phyloP scores from a whole-genome alignment of 768 basidiomycete species.

The Suillus ampliporus region DNA sequence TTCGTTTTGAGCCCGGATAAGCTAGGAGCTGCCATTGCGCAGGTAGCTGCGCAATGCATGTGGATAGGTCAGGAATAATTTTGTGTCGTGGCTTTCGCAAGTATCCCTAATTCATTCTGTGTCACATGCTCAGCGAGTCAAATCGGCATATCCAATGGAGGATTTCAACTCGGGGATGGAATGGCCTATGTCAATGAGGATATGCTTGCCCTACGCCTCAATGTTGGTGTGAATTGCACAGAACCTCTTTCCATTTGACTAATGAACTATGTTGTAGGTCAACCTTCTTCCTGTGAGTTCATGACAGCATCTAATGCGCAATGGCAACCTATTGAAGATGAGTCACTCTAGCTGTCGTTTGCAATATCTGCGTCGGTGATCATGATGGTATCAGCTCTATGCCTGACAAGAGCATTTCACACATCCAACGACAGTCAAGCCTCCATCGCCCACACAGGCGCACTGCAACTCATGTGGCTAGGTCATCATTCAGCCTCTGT shows the following conservation, averaged over 20 bases:
- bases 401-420: neutral
- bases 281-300: constrained; percentile 11
- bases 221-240: neutral
- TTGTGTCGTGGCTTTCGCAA: neutral
- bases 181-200: neutral
- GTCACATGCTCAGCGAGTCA: neutral
- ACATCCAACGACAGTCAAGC: neutral
- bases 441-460: neutral
- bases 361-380: constrained; percentile 7
- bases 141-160: neutral
- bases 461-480: constrained; percentile 10
- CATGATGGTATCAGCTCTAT: neutral
- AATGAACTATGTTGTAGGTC: neutral
- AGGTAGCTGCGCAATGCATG: neutral
- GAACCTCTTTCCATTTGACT: neutral
- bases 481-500: neutral
- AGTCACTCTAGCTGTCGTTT: constrained; percentile 1
- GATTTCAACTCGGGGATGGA: neutral
- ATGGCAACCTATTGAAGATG: neutral
- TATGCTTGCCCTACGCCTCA: neutral
- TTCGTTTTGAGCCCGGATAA: neutral
- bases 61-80: neutral
- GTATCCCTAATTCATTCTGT: neutral
- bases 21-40: neutral
- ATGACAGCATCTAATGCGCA: neutral